Base-by-base conservation (phyloP, 1,139 yeast genomes). In the Chernovozyma aurita region DNA sequence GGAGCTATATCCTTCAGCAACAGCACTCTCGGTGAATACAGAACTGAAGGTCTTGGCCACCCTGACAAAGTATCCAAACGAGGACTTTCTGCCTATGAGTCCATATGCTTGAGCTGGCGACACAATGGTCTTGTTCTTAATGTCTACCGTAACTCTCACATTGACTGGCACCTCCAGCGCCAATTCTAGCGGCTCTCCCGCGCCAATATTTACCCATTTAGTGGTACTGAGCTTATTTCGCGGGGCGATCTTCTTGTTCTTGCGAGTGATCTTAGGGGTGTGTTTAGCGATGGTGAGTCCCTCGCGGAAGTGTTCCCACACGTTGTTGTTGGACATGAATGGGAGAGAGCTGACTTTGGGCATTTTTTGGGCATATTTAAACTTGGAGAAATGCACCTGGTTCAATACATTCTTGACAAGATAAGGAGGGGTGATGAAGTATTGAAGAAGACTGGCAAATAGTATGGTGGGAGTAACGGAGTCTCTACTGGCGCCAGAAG, bases 361-460 rank as follows among this genome's bases (percentile, higher is more conserved):
- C 43, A 84, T 66, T 45, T 73, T 77, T 31, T 68, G 65, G 1
- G 95, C 96, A 46, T 77, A 70, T 41, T 73, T 73, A 57, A 85
- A 80, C 46, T 80, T 72, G 36, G 66, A 61, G 40, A 70, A 68
- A 43, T 51, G 55, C 32, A 54, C 50, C 40, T 47, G 52, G 17
- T 49, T 42, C 59, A 88, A 85, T 8, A 82, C 70, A 1, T 80
- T 61, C 43, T 80, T 78, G 18, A 82, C 73, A 28, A 88, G 66
- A 52, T 88, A 86, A 34, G 90, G 85, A 1, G 97, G 97, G 0
- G 97, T 88, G 13, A 88, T 77, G 50, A 86, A 86, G 52, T 67
- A 88, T 53, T 87, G 95, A 37, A 88, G 63, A 36, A 88, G 65
- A 2, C 82, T 70, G 1, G 95, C 94, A 32, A 86, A 67, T 14